Percentiles rank a stretch among this genome's conserved stretches.
These are phyloP conservation scores for Gymnopilus junonius DNA, from an alignment of 768 basidiomycete species.

Conservation along the genomic window DNA sequence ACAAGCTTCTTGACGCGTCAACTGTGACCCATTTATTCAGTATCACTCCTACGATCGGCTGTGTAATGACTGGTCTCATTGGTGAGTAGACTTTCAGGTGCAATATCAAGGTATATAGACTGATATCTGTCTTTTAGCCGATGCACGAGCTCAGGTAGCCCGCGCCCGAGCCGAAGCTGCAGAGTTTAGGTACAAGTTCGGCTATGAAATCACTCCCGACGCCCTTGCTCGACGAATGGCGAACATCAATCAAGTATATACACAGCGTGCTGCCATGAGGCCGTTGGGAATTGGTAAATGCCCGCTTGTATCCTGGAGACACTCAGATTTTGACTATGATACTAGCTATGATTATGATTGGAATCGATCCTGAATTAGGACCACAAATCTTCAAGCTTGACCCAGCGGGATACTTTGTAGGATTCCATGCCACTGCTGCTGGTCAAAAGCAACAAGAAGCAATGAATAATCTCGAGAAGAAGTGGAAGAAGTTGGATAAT, in stretches of 20 bases:
- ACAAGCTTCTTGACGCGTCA: slow-evolving; percentile 94
- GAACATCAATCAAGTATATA: slow-evolving; percentile 99
- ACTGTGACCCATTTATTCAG: slow-evolving; percentile 96
- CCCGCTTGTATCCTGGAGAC: not conserved
- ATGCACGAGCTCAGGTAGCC: slow-evolving; percentile 87
- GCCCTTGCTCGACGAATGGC: slow-evolving; percentile 93
- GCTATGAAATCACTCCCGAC: slow-evolving; percentile 98
- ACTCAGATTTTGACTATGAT: not conserved
- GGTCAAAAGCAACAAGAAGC: slow-evolving; percentile 99
- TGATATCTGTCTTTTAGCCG: slow-evolving; percentile 55
- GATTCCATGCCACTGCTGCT: slow-evolving; percentile 95
- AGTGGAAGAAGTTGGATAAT: slow-evolving; percentile 93
- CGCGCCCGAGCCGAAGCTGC: slow-evolving; percentile 90
- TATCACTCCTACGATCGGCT: slow-evolving; percentile 95
- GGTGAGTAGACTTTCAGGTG: slow-evolving; percentile 51
- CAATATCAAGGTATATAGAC: not conserved
- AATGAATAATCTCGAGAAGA: slow-evolving; percentile 98
- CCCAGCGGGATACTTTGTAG: slow-evolving; percentile 98
- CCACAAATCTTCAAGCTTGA: slow-evolving; percentile 99
- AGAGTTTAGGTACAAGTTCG: slow-evolving; percentile 93
- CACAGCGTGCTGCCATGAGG: slow-evolving; percentile 96
- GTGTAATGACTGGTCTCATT: slow-evolving; percentile 96
- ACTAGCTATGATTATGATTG: slow-evolving; percentile 94
- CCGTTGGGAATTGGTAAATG: slow-evolving; percentile 90
- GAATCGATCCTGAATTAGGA: slow-evolving; percentile 86